These are phyloP conservation scores for Colletotrichum sp. DNA, from an alignment of 2,329 filamentous ascomycete species.

Conservation along the genomic window DNA sequence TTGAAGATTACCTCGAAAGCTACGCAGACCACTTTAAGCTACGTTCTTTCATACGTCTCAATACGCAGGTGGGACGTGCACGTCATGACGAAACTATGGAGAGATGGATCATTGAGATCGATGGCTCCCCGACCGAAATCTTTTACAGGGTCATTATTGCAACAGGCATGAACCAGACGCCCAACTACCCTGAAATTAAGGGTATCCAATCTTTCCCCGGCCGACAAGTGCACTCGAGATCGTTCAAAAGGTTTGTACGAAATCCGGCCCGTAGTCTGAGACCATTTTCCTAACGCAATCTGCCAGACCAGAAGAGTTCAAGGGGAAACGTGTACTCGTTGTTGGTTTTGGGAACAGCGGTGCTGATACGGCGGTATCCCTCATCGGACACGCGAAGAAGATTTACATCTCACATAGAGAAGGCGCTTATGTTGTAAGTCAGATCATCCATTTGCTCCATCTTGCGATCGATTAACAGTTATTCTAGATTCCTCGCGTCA, in stretches of 20 bases:
- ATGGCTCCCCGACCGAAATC: conserved; percentile 24
- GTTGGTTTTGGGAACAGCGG: conserved; percentile 46
- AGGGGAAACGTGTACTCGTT: conserved; percentile 44
- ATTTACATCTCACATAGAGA: conserved; percentile 46
- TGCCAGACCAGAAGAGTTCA: conserved; percentile 33
- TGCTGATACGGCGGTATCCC: conserved; percentile 36
- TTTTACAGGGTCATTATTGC: conserved; percentile 43
- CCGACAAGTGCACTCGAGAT: conserved; percentile 38
- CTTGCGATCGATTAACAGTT: neutral
- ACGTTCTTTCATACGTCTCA: conserved; percentile 27
- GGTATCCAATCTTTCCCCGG: conserved; percentile 41
- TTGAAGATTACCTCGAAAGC: conserved; percentile 35
- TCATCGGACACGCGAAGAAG: conserved; percentile 38
- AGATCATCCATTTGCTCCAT: neutral
- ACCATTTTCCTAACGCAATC: neutral
- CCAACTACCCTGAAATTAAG: conserved; percentile 37
- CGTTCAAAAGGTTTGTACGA: conserved; percentile 11
- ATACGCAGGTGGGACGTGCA: conserved; percentile 24
- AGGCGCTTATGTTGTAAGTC: conserved; percentile 38
- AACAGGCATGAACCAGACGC: conserved; percentile 35
- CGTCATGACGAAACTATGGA: conserved; percentile 21
- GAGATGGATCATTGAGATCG: conserved; percentile 32
- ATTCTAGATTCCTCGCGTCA: neutral
- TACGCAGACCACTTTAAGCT: conserved; percentile 38
- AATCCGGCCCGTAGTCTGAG: neutral